Base-by-base conservation (phyloP, 1,284 basidiomycete genomes). In the Ganoderma leucocontextum region DNA sequence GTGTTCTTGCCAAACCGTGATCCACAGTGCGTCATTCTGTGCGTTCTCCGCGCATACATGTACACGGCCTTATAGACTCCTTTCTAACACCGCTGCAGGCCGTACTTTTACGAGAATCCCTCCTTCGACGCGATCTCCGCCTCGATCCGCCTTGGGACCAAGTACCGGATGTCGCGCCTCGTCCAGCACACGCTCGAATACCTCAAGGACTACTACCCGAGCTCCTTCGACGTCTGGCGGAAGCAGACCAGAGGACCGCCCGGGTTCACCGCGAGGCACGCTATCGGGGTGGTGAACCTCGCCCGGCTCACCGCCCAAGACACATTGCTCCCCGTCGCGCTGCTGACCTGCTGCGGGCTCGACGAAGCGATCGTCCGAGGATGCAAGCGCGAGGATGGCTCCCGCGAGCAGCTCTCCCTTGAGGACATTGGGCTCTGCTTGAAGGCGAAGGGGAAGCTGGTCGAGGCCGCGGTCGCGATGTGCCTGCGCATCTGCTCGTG, bases 101-200 rank as follows among this genome's bases (percentile, higher is more conserved):
- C 49, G 12, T 52, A 52, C 25, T 25, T 29, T 10, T 52, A 52
- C 8, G 25, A 52, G 49, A 52, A 4, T 15, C 49, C 49, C 10
- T 29, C 58, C 29, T 69, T 69, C 64, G 19, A 57, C 38, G 22
- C 59, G 17, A 10, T 65, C 6, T 62, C 39, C n/a, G 57, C 68
- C 8, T 17, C 65, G 22, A 53, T 62, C 17, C 65, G 62, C 38
- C 65, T 70, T 42, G 61, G 62, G 12, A 65, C 64, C 69, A 67
- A 70, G 53, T 67, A 70, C 13, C 49, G 62, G 3, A 64, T 64
- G 12, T 63, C 52, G 35, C 58, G 62, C 38, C 36, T 67, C 41
- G 59, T 59, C 29, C 19, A 52, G 33, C 42, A 52, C 41, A 29
- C 39, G 19, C 13, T 67, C 44, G 38, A 55, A 10, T 35, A 36